Evolutionary conservation across 306 rosid species (phyloP).

Genomic region (Cicer yamashitae): DNA sequence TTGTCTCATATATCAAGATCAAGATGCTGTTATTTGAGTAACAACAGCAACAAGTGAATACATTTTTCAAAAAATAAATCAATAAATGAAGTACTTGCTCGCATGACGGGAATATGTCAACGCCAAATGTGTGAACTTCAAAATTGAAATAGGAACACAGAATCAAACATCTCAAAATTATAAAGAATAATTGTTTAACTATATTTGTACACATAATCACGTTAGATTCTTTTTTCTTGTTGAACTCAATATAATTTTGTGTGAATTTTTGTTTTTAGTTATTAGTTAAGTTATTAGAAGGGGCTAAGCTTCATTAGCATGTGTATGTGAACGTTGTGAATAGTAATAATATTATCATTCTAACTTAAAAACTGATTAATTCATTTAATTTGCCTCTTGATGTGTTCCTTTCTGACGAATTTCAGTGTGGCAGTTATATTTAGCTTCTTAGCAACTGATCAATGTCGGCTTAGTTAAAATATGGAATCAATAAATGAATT

Average conservation of each 20-base stretch:
- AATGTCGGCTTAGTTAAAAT: slow-evolving; percentile 36
- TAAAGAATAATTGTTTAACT: background rate
- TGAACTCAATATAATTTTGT: background rate
- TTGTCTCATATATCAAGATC: background rate
- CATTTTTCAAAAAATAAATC: background rate
- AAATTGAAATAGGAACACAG: background rate
- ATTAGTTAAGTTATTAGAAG: background rate
- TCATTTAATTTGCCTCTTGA: slow-evolving; percentile 2
- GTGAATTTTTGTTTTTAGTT: background rate
- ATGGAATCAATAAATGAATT: slow-evolving; percentile 34
- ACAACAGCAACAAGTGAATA: background rate
- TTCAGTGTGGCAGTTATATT: background rate
- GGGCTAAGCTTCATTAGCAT: background rate
- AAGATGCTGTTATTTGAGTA: background rate
- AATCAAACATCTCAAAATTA: background rate
- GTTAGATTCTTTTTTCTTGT: background rate
- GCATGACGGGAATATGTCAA: no score
- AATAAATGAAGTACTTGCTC: background rate
- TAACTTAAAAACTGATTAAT: background rate
- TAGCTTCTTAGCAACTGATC: slow-evolving; percentile 35
- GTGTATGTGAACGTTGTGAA: background rate
- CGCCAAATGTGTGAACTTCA: background rate
- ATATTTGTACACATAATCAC: background rate
- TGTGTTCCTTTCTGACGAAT: background rate
- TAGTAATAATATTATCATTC: background rate